Conservation (phyloP, 2,329 filamentous ascomycete species). For the Fusarium robinianum region DNA sequence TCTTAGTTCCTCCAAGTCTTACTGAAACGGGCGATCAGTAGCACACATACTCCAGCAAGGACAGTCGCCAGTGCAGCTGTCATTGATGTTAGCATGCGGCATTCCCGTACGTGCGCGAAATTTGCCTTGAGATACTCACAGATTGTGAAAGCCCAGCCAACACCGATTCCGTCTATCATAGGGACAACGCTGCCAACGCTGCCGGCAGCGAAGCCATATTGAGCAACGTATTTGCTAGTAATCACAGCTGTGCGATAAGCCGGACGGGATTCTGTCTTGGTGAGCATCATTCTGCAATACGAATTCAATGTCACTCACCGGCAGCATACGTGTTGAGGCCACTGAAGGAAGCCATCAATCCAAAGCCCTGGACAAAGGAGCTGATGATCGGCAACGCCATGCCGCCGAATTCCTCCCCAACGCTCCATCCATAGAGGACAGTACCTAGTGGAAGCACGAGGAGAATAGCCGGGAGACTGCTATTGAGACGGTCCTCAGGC, state of each 20-base stretch:
- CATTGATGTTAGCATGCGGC: background rate
- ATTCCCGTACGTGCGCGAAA: fast-evolving
- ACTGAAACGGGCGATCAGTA: constrained; percentile 28
- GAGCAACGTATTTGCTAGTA: constrained; percentile 34
- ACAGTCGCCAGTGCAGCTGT: constrained; percentile 22
- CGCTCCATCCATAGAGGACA: constrained; percentile 44
- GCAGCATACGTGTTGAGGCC: constrained; percentile 47
- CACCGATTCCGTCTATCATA: constrained; percentile 30
- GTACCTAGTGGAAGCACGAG: constrained; percentile 39
- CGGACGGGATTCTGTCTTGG: constrained; percentile 23
- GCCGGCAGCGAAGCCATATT: constrained; percentile 34
- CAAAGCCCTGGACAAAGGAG: constrained; percentile 41
- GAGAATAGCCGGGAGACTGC: constrained; percentile 38
- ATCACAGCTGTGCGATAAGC: constrained; percentile 33
- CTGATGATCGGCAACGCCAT: constrained; percentile 42
- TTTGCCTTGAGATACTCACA: constrained; percentile 15
- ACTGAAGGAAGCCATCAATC: constrained; percentile 45
- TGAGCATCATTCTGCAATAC: background rate
- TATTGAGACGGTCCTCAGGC: constrained; percentile 41
- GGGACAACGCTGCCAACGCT: constrained; percentile 34
- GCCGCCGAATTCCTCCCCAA: constrained; percentile 40
- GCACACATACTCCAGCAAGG: constrained; percentile 13
- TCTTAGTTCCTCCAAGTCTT: constrained; percentile 26
- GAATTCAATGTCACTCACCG: constrained; percentile 27
- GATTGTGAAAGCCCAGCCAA: constrained; percentile 34